These are phyloP conservation scores for Moniliophthora roreri DNA, from an alignment of 1,284 basidiomycete species.

Conservation along the genomic window DNA sequence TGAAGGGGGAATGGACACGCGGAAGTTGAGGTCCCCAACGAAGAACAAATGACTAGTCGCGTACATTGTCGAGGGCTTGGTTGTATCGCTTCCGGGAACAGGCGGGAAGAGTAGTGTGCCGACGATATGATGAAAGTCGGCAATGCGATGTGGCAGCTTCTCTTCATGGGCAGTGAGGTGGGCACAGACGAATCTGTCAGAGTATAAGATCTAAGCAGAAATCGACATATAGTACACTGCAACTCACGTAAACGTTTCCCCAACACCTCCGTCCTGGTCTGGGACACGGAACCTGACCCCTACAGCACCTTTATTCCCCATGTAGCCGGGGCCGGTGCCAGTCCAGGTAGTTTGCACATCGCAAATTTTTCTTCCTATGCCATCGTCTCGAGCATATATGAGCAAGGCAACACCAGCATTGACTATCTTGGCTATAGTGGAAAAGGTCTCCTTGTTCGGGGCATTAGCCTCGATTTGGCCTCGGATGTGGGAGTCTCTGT, in stretches of 20 bases:
- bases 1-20: constrained; percentile 59
- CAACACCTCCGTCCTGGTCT: constrained; percentile 50
- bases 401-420: constrained; percentile 81
- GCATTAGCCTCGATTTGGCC: constrained; percentile 69
- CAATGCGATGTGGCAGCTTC: constrained; percentile 70
- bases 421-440: constrained; percentile 70
- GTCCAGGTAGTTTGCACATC: constrained; percentile 79
- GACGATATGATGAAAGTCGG: constrained; percentile 84
- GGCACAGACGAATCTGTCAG: constrained; percentile 85
- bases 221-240: constrained; percentile 3
- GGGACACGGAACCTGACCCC: constrained; percentile 81
- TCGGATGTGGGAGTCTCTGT: constrained; percentile 62
- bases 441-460: constrained; percentile 67
- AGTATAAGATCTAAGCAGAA: constrained; percentile 12
- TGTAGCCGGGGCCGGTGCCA: constrained; percentile 70
- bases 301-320: constrained; percentile 97
- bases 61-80: constrained; percentile 62
- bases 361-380: constrained; percentile 56
- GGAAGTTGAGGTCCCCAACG: constrained; percentile 90
- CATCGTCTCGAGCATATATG: constrained; percentile 77
- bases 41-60: constrained; percentile 84
- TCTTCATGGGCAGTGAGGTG: constrained; percentile 88
- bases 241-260: constrained; percentile 83
- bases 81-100: constrained; percentile 38
- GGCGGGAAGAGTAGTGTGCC: constrained; percentile 79